phyloP scores from a whole-genome alignment of 1,139 yeast species.

The Geotrichum aggregatum region DNA sequence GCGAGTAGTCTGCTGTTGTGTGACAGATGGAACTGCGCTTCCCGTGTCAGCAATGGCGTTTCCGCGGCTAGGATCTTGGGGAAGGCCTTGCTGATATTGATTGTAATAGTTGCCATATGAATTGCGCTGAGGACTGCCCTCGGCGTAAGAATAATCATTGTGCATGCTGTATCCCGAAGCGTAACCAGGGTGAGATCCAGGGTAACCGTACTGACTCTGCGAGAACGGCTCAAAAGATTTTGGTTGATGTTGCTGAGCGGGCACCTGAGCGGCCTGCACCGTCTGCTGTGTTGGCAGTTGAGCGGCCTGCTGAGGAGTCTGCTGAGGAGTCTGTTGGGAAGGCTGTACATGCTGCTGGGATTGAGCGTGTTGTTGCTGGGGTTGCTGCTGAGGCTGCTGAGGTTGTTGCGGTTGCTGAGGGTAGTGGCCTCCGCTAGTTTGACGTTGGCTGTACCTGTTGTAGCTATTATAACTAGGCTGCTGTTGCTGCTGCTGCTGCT shows the following conservation, averaged over 20 bases:
- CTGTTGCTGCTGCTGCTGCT: slow-evolving; percentile 18
- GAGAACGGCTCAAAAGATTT: slow-evolving; percentile 26
- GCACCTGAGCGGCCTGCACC: slow-evolving; percentile 10
- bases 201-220: slow-evolving; percentile 31
- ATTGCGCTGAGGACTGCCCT: slow-evolving; percentile 23
- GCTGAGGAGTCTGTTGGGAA: slow-evolving; percentile 21
- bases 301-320: slow-evolving; percentile 17
- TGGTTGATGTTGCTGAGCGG: slow-evolving; percentile 23
- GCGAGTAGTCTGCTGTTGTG: slow-evolving; percentile 14
- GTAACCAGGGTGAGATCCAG: slow-evolving; percentile 28
- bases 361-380: slow-evolving; percentile 20
- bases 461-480: slow-evolving; percentile 25
- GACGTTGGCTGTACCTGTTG: slow-evolving; percentile 20
- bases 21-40: slow-evolving; percentile 1
- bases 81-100: slow-evolving; percentile 24
- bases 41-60: slow-evolving; percentile 14
- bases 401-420: slow-evolving; percentile 23
- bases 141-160: slow-evolving; percentile 25
- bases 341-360: slow-evolving; percentile 23
- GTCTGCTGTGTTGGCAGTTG: slow-evolving; percentile 14
- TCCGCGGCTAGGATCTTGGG: slow-evolving; percentile 19
- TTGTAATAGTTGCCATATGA: slow-evolving; percentile 24
- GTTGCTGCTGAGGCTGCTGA: slow-evolving; percentile 25
- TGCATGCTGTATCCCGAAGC: slow-evolving; percentile 22
- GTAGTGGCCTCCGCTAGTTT: slow-evolving; percentile 7